Evolutionary conservation across 768 basidiomycete species (phyloP), one percentile per base, ranked within the genome.

Genomic region (Flagelloscypha sp.): DNA sequence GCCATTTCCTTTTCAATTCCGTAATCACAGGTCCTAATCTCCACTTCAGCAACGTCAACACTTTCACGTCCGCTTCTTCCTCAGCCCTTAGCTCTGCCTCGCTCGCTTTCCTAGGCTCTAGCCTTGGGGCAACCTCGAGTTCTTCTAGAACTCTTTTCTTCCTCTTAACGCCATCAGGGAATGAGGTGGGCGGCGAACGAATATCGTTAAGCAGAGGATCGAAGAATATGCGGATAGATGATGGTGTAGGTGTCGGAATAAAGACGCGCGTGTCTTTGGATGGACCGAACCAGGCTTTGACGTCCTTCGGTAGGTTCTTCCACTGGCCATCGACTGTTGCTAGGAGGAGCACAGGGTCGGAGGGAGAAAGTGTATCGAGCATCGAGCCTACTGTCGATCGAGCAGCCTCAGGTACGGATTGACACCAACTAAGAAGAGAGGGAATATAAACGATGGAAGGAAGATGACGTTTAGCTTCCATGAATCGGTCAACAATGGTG

Each of bases 391-490:
- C 75, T 1, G 90, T 94, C 2, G 82, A 72, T 7, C 90, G 72
- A 1, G 89, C 72, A 0, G 83, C 81, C 46, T 97, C 92, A 1
- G 83, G 73, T 16, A 98, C 74, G 2, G 89, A 78, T 1, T 78
- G 66, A 44, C 84, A 84, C 92, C 93, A 98, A 1, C 80, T 74
- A 1, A 76, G 49, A 5, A 99, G 72, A 1, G 88, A 85, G 1
- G 94, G 94, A 20, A 99, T 87, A 56, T 93, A 98, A 31, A 99
- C 74, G 24, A 98, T 82, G 0, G 90, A 92, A 0, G 95, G 95
- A 48, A 94, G 92, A 53, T 95, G 88, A 18, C 94, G 79, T 54
- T 97, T 98, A 1, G 94, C 95, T 56, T 99, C 95, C 15, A 93
- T 72, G 50, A 99, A 97, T 12, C 95, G 68, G 48, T 98, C 93